Percentiles rank a stretch among this genome's conserved stretches.
Conservation (phyloP, 768 basidiomycete genomes). For the Coprinellus aureogranulatus region DNA sequence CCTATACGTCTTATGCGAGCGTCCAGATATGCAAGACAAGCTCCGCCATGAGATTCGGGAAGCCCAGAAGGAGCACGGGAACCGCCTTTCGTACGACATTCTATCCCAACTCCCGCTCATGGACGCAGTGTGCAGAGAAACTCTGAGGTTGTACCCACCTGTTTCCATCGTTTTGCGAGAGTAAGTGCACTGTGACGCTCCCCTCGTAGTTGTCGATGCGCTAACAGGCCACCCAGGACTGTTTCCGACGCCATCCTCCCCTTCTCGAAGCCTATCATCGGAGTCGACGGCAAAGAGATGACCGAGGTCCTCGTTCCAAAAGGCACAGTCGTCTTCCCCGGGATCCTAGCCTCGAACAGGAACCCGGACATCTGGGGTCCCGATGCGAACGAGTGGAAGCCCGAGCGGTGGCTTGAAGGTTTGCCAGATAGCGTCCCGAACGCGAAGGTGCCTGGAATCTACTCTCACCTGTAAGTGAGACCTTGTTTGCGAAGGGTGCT, state of each 20-base stretch:
- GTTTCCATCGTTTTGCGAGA: slow-evolving; percentile 12
- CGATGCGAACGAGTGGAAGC: slow-evolving; percentile 35
- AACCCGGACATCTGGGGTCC: slow-evolving; percentile 34
- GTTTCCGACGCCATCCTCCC: slow-evolving; percentile 27
- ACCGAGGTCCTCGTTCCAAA: slow-evolving; percentile 22
- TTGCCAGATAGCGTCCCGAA: slow-evolving; percentile 30
- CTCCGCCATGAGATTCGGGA: slow-evolving; percentile 34
- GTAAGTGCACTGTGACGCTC: slow-evolving; percentile 11
- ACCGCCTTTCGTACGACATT: slow-evolving; percentile 27
- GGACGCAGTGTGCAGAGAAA: slow-evolving; percentile 35
- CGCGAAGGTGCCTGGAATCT: slow-evolving; percentile 15
- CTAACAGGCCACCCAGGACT: slow-evolving; percentile 9
- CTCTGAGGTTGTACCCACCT: slow-evolving; percentile 27
- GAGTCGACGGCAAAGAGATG: slow-evolving; percentile 26
- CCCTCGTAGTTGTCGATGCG: too few relatives aligned
- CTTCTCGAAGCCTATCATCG: slow-evolving; percentile 28
- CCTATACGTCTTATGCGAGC: slow-evolving; percentile 29
- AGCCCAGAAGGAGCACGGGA: slow-evolving; percentile 27
- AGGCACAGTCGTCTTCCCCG: slow-evolving; percentile 27
- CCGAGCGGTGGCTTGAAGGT: slow-evolving; percentile 37
- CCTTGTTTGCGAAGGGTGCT: too few relatives aligned
- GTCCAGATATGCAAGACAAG: slow-evolving; percentile 36
- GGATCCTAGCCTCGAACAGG: slow-evolving; percentile 29
- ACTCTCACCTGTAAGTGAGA: slow-evolving; percentile 17
- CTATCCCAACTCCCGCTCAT: slow-evolving; percentile 29